A percentile compares a stretch with the other conserved stretches of the same genome.
phyloP scores from a whole-genome alignment of 2,329 filamentous ascomycete species.

The Westerdykella ornata region DNA sequence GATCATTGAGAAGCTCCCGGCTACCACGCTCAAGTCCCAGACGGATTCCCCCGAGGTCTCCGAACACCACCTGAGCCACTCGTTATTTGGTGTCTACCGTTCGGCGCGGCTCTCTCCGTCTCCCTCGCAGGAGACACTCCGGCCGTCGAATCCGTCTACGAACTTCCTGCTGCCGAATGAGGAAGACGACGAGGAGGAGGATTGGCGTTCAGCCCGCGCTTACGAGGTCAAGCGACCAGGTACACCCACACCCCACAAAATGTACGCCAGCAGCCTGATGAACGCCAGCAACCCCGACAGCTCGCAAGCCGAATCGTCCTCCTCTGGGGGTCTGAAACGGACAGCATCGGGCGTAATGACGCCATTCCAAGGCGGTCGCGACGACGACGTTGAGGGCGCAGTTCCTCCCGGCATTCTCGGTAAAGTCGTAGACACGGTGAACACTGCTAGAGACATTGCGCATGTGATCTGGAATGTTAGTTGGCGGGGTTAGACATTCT shows the following conservation, averaged over 20 bases:
- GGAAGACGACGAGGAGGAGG: conserved; percentile 40
- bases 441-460: conserved; percentile 58
- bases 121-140: conserved; percentile 74
- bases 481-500: conserved; percentile 47
- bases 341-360: conserved; percentile 88
- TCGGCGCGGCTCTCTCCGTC: conserved; percentile 57
- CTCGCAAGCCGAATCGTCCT: conserved; percentile 13
- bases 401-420: conserved; percentile 60
- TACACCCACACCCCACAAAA: conserved; percentile 31
- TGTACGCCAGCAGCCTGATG: conserved; percentile 6
- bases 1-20: conserved; percentile 80
- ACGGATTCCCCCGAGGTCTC: conserved; percentile 65
- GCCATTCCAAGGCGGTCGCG: conserved; percentile 58
- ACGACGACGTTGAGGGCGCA: conserved; percentile 52
- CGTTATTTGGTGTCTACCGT: conserved; percentile 40
- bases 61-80: conserved; percentile 45
- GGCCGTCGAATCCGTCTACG: conserved; percentile 60
- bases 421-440: conserved; percentile 71
- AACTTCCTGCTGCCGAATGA: conserved; percentile 60
- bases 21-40: conserved; percentile 79
- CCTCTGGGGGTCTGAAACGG: conserved; percentile 57
- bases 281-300: conserved; percentile 12
- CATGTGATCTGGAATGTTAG: conserved; percentile 63
- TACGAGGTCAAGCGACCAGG: conserved; percentile 32
- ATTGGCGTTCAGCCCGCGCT: conserved; percentile 39